Base-by-base conservation (phyloP, 1,139 yeast genomes). In the Yamadazyma membranifaciens region DNA sequence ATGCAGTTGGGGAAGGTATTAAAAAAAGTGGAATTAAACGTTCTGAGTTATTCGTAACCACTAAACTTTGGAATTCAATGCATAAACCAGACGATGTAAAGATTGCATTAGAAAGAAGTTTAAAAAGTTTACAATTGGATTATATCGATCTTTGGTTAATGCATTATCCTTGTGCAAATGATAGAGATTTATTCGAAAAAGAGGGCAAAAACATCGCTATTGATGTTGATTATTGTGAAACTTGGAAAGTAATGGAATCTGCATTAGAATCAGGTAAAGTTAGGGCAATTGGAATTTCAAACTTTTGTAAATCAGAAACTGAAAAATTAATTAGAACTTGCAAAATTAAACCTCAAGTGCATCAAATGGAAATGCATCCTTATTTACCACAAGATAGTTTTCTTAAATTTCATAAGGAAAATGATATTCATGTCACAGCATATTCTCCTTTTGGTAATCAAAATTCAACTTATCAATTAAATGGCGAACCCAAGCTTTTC, bases 331-430 rank as follows among this genome's bases (percentile, higher is more conserved):
- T 83, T 28, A 57, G 79, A 24, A 49, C 54, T 9, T 81, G 84
- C 81, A 61, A 69, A 0, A 75, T 81, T 44, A 68, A 66, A 44
- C 91, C 91, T 0, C 82, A 54, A 7, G 75, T 79, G 9, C 78
- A 83, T 52, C 85, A 81, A 56, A 74, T 84, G 45, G 91, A 83
- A 58, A 73, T 83, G 13, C 80, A 85, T 45, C 91, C 91, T 1
- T 83, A 88, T 87, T 69, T 82, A 43, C 81, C 80, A 84, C 68
- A 87, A 50, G 67, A 68, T 33, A 83, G 82, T 31, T 61, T 84
- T 40, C 78, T 80, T 4, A 73, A 74, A 31, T 81, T 65, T 60
- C 81, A 85, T 46, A 60, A 67, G 37, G 37, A 38, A 3, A 50
- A 61, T 16, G 56, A 54, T 14, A 62, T 67, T 16, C 52, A 49